These are phyloP conservation scores for Golubevia pallescens DNA, from an alignment of 1,284 basidiomycete species.

Conservation along the genomic window DNA sequence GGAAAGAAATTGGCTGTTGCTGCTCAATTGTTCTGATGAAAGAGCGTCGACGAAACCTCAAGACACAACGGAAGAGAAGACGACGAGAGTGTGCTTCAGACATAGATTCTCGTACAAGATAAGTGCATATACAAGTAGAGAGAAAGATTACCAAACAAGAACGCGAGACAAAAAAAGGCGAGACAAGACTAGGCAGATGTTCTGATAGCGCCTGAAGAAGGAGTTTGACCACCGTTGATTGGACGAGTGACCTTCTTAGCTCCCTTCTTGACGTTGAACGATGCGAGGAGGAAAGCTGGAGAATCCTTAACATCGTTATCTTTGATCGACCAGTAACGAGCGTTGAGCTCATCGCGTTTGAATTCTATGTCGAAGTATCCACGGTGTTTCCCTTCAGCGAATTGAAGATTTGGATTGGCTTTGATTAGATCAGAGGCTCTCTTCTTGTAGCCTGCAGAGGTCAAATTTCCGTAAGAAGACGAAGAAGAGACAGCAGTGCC, in stretches of 20 bases:
- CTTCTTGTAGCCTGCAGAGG: too few relatives aligned
- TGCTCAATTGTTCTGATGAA: too few relatives aligned
- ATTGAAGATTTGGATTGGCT: slow-evolving; percentile 32
- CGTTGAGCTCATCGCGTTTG: slow-evolving; percentile 23
- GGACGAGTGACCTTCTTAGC: slow-evolving; percentile 38
- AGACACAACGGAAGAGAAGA: too few relatives aligned
- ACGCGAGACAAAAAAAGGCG: too few relatives aligned
- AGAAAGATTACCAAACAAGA: too few relatives aligned
- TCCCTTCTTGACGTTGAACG: slow-evolving; percentile 41
- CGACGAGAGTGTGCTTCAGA: too few relatives aligned
- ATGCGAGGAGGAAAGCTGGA: slow-evolving; percentile 27
- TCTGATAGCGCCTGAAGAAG: slow-evolving; percentile 23
- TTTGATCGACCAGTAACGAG: slow-evolving; percentile 32
- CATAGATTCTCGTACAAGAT: too few relatives aligned
- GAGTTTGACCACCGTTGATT: slow-evolving; percentile 31
- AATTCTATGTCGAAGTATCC: slow-evolving; percentile 46
- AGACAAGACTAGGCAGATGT: too few relatives aligned
- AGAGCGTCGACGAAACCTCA: too few relatives aligned
- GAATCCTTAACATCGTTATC: slow-evolving; percentile 29
- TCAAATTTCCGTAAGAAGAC: slow-evolving; percentile 70
- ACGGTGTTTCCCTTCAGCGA: slow-evolving; percentile 31
- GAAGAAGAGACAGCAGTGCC: slow-evolving; percentile 72
- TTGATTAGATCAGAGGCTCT: slow-evolving; percentile 18
- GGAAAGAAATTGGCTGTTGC: too few relatives aligned
- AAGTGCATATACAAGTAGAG: too few relatives aligned